Conservation (phyloP, 2,329 filamentous ascomycete genomes). For the Cytospora piceicola region DNA sequence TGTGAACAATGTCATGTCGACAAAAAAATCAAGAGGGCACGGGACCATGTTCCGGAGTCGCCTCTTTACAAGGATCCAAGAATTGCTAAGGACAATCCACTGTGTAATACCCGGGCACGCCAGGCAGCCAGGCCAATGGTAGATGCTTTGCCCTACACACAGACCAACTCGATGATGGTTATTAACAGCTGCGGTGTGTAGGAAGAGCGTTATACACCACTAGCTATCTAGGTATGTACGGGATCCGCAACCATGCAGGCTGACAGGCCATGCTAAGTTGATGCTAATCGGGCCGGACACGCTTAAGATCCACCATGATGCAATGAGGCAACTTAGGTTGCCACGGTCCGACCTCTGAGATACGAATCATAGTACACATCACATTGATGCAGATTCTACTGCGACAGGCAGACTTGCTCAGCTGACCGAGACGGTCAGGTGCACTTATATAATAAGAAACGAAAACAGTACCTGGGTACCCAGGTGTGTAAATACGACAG, state of each 20-base stretch:
- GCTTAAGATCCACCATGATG: constrained; percentile 17
- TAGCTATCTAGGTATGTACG: too few species aligned
- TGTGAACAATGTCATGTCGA: not conserved
- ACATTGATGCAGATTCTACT: too few species aligned
- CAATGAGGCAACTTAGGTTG: constrained; percentile 1
- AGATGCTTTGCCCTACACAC: too few species aligned
- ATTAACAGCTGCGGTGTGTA: too few species aligned
- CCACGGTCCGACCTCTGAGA: not conserved
- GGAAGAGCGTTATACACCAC: not conserved
- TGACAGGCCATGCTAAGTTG: not conserved
- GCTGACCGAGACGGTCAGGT: too few species aligned
- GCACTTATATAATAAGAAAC: too few species aligned
- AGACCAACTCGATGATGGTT: not conserved
- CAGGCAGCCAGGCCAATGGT: too few species aligned
- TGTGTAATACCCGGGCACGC: not conserved
- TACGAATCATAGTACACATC: too few species aligned
- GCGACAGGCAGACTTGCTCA: too few species aligned
- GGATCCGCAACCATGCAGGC: too few species aligned
- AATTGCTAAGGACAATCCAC: not conserved
- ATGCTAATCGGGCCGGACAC: constrained; percentile 15
- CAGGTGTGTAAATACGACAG: too few species aligned
- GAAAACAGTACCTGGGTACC: too few species aligned
- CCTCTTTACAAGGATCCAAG: not conserved
- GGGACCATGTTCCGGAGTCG: not conserved
- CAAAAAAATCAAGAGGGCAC: not conserved